Base-by-base conservation (phyloP, 257 asterid species). In the Haberlea rhodopensis region DNA sequence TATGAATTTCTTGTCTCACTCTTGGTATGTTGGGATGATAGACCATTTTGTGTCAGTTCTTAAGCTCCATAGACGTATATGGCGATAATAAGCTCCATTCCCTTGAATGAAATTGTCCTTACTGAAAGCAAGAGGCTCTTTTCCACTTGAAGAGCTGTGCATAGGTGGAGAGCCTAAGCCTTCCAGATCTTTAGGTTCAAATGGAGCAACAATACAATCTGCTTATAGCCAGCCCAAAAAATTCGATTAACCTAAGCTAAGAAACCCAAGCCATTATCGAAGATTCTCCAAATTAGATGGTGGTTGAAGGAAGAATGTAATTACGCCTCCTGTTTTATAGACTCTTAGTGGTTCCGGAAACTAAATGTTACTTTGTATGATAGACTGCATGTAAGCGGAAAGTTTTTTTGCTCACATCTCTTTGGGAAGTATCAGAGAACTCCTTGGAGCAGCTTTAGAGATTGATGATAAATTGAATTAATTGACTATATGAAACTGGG, bases 41-140 rank as follows among this genome's bases (percentile, higher is more conserved):
- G 5, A 37, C 46, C 46, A 37, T 2, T 16, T 37, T 11, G n/a
- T 9, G 43, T 34, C 43, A 2, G 3, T 34, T 34, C 43, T 8
- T 34, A 37, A 37, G 46, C 49, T 40, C 49, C 49, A 40, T 13
- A 40, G 49, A 40, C 15, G 7, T 40, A 40, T 15, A 13, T 15
- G 19, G 19, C 40, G 15, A 8, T 5, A 26, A 26, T n/a, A 18
- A 26, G 48, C 4, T n/a, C n/a, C n/a, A n/a, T n/a, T 27, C 59
- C 59, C 29, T 16, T 48, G 18, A n/a, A 24, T 63, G 20, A n/a
- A 56, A 8, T 48, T 62, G 31, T 63, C 53, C 53, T 46, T 25
- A 25, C 21, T 48, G 46, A 45, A 43, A n/a, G 59, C 68, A 19
- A 48, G 21, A 25, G 51, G 20, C 8, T 43, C 32, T 43, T 26